A percentile compares a stretch with the other conserved stretches of the same genome.
These are phyloP conservation scores for Angomonas ambiguus DNA, from an alignment of 208 protist species.

Conservation along the genomic window DNA sequence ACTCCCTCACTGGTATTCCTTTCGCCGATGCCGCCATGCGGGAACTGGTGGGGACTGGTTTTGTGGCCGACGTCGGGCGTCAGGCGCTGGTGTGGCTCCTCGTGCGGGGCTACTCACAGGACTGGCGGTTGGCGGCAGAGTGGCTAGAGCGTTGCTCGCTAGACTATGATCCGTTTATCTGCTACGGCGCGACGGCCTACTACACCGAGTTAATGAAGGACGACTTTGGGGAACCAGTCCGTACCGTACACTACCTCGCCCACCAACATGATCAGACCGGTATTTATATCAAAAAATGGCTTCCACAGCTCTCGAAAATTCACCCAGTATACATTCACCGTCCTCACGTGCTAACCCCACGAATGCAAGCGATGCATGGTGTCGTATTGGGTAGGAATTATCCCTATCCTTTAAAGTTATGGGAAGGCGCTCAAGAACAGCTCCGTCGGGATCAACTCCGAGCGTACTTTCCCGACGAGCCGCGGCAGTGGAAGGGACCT, in stretches of 20 bases:
- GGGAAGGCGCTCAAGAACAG: conserved; percentile 69
- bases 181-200: conserved; percentile 85
- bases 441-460: conserved; percentile 45
- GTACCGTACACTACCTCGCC: conserved; percentile 70
- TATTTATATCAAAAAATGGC: conserved; percentile 89
- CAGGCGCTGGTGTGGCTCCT: conserved; percentile 84
- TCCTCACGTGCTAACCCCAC: conserved; percentile 75
- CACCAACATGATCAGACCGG: conserved; percentile 87
- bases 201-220: conserved; percentile 66
- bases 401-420: conserved; percentile 88
- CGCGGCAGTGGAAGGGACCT: conserved; percentile 22
- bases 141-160: conserved; percentile 88
- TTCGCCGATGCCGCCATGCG: conserved; percentile 87
- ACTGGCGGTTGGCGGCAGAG: conserved; percentile 87
- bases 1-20: conserved; percentile 80
- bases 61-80: conserved; percentile 67
- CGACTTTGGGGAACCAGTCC: conserved; percentile 81
- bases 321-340: conserved; percentile 88
- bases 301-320: conserved; percentile 81
- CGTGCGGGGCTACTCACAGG: conserved; percentile 76
- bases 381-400: conserved; percentile 80
- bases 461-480: conserved; percentile 45
- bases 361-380: conserved; percentile 87
- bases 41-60: conserved; percentile 76
- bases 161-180: conserved; percentile 88